Base-by-base conservation (phyloP, 2,329 filamentous ascomycete species). In the Acarospora socialis region DNA sequence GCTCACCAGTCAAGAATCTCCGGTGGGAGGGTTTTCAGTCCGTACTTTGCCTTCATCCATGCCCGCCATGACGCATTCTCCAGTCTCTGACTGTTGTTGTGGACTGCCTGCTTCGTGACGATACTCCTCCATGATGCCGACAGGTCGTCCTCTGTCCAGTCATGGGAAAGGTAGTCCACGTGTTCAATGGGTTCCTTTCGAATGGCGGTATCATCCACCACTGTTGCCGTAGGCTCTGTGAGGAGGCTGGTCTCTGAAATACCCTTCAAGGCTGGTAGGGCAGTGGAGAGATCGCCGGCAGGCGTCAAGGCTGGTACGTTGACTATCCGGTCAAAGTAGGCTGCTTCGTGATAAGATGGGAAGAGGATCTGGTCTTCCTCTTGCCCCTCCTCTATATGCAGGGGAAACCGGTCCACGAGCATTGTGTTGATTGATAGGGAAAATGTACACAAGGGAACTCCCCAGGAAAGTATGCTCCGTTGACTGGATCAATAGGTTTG, bases 21-120 rank as follows among this genome's bases (percentile, higher is more conserved):
- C 3, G 90, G 84, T 6, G 83, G 84, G 14, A 95, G 74, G 0
- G 87, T 95, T 51, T 74, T 77, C 29, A 95, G 64, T 23, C 79
- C 73, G 54, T 92, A 79, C 57, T 92, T 92, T 29, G 80, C 68
- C 57, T 95, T 95, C 52, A 82, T 80, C 90, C 90, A 95, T 1
- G 84, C 90, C 51, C 90, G 71, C 90, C 90, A 98, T 0, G 84
- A 93, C 3, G 90, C 90, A 55, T 98, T 95, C 55, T 95, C 90
- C 18, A 95, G 58, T 30, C 90, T 68, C 19, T 76, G 77, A 21
- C 79, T 72, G 53, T 94, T 87, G 45, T 73, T 75, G 43, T 92
- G 92, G 32, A 81, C 70, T 37, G 73, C 74, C 46, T 78, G 68
- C 46, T 82, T 80, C 16, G 80, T 77, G 10, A 86, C 75, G 45